These are phyloP conservation scores for Neltuma alba DNA, from an alignment of 306 rosid genomes.

Conservation along the genomic window DNA sequence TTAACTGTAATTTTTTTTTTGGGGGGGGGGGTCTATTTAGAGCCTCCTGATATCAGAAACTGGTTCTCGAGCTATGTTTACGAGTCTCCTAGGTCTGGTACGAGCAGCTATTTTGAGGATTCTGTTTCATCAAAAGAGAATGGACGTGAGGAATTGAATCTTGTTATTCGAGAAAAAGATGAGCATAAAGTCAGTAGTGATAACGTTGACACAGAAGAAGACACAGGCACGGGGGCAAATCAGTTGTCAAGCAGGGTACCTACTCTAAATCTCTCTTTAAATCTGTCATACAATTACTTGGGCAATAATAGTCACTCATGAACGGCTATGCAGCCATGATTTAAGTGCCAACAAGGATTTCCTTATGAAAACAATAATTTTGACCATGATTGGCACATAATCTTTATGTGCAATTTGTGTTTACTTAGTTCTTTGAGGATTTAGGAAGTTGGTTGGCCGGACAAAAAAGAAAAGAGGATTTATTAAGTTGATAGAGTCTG, in stretches of 20 bases:
- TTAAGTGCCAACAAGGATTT: not conserved
- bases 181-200: conserved; percentile 27
- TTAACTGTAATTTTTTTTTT: not conserved
- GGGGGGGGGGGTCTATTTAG: conserved; percentile 32
- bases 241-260: conserved; percentile 44
- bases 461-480: too few species aligned
- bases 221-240: conserved; percentile 35
- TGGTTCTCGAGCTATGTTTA: conserved; percentile 79
- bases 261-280: conserved; percentile 4
- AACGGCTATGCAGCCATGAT: not conserved
- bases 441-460: too few species aligned
- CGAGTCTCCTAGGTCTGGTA: conserved; percentile 55
- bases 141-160: conserved; percentile 33
- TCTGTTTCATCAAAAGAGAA: conserved; percentile 33
- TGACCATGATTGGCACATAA: not conserved
- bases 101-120: conserved; percentile 38
- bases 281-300: not conserved
- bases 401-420: not conserved
- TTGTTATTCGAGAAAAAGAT: conserved; percentile 29
- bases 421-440: not conserved
- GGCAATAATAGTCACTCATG: not conserved
- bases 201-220: conserved; percentile 20
- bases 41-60: conserved; percentile 72
- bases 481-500: not conserved
- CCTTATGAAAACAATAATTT: not conserved